Evolutionary conservation across 2,329 filamentous ascomycete genomes (phyloP).

Genomic region (Camptophora hylomeconis): DNA sequence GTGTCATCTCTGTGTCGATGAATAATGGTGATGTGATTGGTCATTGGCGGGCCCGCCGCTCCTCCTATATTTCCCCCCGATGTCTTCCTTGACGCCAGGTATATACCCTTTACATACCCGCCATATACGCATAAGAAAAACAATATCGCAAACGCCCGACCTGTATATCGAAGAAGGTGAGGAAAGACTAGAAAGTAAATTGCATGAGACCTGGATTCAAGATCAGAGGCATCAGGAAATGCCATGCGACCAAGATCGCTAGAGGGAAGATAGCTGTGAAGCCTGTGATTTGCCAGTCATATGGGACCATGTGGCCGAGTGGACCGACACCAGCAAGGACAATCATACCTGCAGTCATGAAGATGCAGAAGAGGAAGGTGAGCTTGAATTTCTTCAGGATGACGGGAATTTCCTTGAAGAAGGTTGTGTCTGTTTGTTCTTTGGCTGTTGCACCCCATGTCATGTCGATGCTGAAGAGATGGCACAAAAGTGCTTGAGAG

Average conservation of each 20-base stretch:
- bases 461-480: conserved; percentile 76
- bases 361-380: conserved; percentile 32
- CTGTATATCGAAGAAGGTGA: too few relatives aligned
- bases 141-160: too few relatives aligned
- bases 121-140: too few relatives aligned
- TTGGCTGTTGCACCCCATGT: conserved; percentile 75
- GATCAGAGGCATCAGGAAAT: conserved; percentile 19
- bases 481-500: conserved; percentile 62
- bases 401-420: conserved; percentile 72
- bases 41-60: too few relatives aligned
- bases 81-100: too few relatives aligned
- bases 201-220: conserved; percentile 21
- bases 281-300: conserved; percentile 42
- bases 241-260: conserved; percentile 30
- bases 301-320: conserved; percentile 24
- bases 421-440: conserved; percentile 58
- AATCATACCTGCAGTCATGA: conserved; percentile 35
- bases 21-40: too few relatives aligned
- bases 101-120: too few relatives aligned
- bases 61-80: too few relatives aligned
- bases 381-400: conserved; percentile 68
- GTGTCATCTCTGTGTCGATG: too few relatives aligned
- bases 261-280: conserved; percentile 51
- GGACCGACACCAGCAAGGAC: conserved; percentile 28
- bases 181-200: conserved; percentile 17